Evolutionary conservation across 345 rosid genomes (phyloP).

Genomic region (Populus alba): DNA sequence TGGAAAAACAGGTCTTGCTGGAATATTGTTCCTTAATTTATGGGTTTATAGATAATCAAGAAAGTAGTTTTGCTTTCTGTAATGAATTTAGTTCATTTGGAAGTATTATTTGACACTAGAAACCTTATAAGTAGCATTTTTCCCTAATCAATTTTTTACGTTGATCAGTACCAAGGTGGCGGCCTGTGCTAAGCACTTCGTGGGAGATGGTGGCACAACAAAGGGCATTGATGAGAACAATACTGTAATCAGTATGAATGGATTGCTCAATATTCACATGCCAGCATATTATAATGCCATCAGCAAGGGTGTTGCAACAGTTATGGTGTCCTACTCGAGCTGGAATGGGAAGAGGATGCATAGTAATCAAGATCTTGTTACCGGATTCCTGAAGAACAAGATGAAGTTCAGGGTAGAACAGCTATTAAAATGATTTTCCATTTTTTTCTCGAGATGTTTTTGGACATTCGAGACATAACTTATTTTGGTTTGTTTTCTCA

Average conservation of each 20-base stretch:
- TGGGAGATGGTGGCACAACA: slow-evolving; percentile 38
- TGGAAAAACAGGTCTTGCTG: background rate
- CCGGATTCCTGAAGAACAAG: slow-evolving; percentile 32
- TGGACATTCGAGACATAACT: background rate
- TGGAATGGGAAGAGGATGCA: slow-evolving; percentile 47
- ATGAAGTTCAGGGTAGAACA: slow-evolving; percentile 28
- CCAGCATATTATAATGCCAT: slow-evolving; percentile 31
- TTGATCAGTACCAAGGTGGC: slow-evolving; percentile 31
- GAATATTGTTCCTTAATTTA: background rate
- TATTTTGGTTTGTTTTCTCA: slow-evolving; percentile 7
- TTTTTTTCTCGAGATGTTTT: background rate
- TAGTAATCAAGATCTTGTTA: slow-evolving; percentile 28
- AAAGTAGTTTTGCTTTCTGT: background rate
- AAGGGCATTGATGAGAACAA: slow-evolving; percentile 37
- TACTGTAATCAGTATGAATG: slow-evolving; percentile 16
- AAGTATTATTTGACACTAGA: background rate
- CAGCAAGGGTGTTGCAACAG: slow-evolving; percentile 28
- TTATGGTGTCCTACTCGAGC: slow-evolving; percentile 48
- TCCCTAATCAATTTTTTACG: background rate
- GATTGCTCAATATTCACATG: slow-evolving; percentile 31
- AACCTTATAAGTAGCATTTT: background rate
- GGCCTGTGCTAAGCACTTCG: slow-evolving; percentile 40
- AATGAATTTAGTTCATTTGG: background rate
- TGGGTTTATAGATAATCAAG: background rate
- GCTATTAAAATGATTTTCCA: background rate